Conservation (phyloP, 345 rosid genomes). For the Eutrema heterophyllum region DNA sequence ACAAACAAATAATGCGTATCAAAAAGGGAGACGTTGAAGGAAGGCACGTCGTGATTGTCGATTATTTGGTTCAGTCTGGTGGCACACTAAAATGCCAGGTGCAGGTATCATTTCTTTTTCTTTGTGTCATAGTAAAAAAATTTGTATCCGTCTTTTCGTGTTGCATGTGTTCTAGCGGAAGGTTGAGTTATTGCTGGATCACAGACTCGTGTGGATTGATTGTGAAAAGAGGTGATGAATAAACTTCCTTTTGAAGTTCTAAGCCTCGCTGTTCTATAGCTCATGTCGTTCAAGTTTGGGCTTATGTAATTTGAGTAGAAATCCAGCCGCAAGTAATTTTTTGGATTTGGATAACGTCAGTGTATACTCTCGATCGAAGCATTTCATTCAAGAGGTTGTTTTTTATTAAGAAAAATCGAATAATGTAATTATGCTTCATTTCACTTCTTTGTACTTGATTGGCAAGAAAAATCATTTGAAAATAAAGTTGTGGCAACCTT, state of each 20-base stretch:
- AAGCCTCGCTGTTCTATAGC: conserved; percentile 89
- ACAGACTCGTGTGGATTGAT: conserved; percentile 91
- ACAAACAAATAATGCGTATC: conserved; percentile 77
- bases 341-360: not conserved
- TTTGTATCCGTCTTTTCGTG: not conserved
- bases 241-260: conserved; percentile 79
- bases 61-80: conserved; percentile 97
- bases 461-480: not conserved
- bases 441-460: conserved; percentile 4
- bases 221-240: conserved; percentile 60
- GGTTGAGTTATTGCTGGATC: conserved; percentile 91
- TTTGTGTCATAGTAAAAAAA: not conserved
- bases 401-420: conserved; percentile 8
- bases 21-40: conserved; percentile 88
- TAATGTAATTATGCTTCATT: conserved; percentile 12
- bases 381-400: not conserved
- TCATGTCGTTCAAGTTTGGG: conserved; percentile 67
- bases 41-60: conserved; percentile 89
- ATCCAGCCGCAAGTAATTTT: not conserved
- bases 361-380: conserved; percentile 14
- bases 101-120: not conserved
- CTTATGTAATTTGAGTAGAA: not conserved
- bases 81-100: conserved; percentile 98
- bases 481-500: not conserved
- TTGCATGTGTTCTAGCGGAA: conserved; percentile 56